Conservation (phyloP, 164 flowering plant genomes). For the Sextonia rubra region DNA sequence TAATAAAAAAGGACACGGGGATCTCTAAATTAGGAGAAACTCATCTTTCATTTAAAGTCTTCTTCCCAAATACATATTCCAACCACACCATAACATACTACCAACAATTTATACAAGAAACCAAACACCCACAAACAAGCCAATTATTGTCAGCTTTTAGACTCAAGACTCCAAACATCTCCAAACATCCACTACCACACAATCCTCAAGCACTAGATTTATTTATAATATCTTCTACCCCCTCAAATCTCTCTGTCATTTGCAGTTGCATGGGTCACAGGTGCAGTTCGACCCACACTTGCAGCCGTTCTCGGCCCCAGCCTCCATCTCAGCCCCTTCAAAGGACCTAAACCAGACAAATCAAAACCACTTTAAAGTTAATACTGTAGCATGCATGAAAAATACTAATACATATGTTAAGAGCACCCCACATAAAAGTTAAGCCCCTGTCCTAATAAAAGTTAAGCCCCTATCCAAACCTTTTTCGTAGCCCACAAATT, state of each 20-base stretch:
- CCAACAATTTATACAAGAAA: background rate
- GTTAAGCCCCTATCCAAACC: no score
- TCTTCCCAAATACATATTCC: background rate
- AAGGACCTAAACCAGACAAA: conserved; percentile 14
- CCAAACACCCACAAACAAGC: background rate
- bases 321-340: conserved; percentile 21
- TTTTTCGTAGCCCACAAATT: no score
- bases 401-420: no score
- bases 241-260: conserved; percentile 10
- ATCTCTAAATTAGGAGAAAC: no score
- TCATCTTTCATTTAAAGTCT: background rate
- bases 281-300: conserved; percentile 32
- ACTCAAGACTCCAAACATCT: background rate
- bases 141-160: background rate
- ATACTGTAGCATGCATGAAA: background rate
- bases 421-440: no score
- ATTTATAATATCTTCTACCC: no score
- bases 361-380: no score
- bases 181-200: background rate
- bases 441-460: no score
- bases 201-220: background rate
- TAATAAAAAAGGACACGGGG: no score
- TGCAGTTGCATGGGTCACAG: conserved; percentile 37
- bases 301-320: conserved; percentile 27
- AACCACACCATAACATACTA: background rate